These are phyloP conservation scores for Hypoxylon intermedium DNA, from an alignment of 495 filamentous ascomycete species.

Conservation along the genomic window DNA sequence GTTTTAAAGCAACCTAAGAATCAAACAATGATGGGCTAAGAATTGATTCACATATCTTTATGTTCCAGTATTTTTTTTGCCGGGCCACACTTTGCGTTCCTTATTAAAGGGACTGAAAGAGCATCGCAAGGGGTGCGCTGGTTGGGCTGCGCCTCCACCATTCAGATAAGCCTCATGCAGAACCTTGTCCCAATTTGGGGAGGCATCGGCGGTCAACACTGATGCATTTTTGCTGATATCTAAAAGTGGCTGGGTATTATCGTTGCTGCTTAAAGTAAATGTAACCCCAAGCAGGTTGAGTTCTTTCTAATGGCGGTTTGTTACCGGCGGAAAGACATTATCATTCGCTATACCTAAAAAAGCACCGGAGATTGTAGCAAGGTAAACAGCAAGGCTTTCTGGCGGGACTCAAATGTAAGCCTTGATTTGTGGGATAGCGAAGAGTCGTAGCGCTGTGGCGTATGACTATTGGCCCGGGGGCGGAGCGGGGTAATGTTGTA, in stretches of 20 bases:
- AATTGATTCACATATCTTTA: too few relatives aligned
- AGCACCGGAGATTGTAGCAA: neutral
- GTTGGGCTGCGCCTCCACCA: too few relatives aligned
- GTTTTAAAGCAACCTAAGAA: too few relatives aligned
- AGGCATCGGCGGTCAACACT: too few relatives aligned
- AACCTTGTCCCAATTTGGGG: too few relatives aligned
- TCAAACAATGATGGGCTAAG: too few relatives aligned
- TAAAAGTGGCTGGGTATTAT: neutral
- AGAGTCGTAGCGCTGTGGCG: neutral
- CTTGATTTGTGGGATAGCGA: neutral
- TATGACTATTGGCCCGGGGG: neutral
- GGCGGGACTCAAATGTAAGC: neutral
- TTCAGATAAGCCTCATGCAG: too few relatives aligned
- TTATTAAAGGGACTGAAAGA: too few relatives aligned
- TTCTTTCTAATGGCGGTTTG: neutral
- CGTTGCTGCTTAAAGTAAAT: neutral
- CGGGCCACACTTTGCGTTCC: too few relatives aligned
- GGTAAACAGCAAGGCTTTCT: neutral
- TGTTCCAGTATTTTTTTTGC: too few relatives aligned
- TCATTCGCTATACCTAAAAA: neutral
- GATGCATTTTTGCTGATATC: neutral
- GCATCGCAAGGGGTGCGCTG: too few relatives aligned
- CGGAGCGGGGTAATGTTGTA: too few relatives aligned
- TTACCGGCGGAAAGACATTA: neutral
- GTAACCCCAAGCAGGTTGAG: neutral